These are phyloP conservation scores for Talaromyces sp. DNA, from an alignment of 2,329 filamentous ascomycete species.

Conservation along the genomic window DNA sequence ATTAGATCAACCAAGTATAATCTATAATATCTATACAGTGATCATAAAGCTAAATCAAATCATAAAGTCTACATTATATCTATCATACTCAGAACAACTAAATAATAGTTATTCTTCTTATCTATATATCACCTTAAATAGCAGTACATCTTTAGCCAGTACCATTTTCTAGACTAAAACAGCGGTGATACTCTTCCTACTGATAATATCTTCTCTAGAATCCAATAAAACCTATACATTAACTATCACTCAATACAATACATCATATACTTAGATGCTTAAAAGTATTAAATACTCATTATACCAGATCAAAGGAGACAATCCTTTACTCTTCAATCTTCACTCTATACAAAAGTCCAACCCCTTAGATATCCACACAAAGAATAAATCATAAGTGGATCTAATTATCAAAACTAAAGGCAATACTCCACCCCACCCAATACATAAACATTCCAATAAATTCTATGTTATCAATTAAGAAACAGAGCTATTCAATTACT, in stretches of 20 bases:
- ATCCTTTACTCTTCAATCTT: conserved; percentile 47
- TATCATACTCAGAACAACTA: conserved; percentile 35
- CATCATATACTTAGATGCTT: conserved; percentile 50
- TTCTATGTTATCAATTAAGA: conserved; percentile 54
- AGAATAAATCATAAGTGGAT: conserved; percentile 49
- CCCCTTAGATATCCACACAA: conserved; percentile 47
- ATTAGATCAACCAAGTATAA: conserved; percentile 38
- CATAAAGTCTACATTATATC: conserved; percentile 47
- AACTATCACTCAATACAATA: conserved; percentile 21
- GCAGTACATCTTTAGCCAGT: conserved; percentile 36
- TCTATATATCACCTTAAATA: conserved; percentile 48
- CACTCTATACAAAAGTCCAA: conserved; percentile 27
- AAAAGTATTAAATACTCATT: conserved; percentile 35
- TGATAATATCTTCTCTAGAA: conserved; percentile 34
- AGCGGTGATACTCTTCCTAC: conserved; percentile 44
- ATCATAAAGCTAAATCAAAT: conserved; percentile 49
- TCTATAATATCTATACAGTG: conserved; percentile 52
- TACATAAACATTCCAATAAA: conserved; percentile 61
- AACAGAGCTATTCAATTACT: conserved; percentile 46
- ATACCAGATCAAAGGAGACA: conserved; percentile 26
- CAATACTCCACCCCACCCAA: conserved; percentile 52
- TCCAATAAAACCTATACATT: conserved; percentile 44
- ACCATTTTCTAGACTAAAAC: conserved; percentile 43
- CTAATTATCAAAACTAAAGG: conserved; percentile 43
- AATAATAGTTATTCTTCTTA: conserved; percentile 18